Conservation (phyloP, 768 basidiomycete genomes). For the Calocera cornea region DNA sequence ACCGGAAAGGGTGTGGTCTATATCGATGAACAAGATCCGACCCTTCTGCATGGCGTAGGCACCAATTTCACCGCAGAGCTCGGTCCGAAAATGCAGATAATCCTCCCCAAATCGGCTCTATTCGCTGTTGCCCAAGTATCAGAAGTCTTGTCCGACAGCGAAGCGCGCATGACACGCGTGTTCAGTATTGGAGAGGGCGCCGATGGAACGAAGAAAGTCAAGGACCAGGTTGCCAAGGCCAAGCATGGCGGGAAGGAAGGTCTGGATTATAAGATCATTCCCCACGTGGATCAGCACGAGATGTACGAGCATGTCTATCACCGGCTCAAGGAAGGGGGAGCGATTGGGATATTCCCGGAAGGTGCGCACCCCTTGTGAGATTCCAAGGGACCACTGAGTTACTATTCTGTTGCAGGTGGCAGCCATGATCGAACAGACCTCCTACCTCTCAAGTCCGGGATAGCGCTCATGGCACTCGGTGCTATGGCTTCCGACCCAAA, state of each 20-base stretch:
- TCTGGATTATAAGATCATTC: slow-evolving; percentile 66
- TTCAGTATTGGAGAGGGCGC: slow-evolving; percentile 64
- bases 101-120: slow-evolving; percentile 68
- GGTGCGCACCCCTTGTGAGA: too few relatives aligned
- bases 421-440: slow-evolving; percentile 96
- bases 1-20: slow-evolving; percentile 58
- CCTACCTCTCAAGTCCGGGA: slow-evolving; percentile 95
- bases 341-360: slow-evolving; percentile 97
- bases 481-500: slow-evolving; percentile 87
- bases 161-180: slow-evolving; percentile 71
- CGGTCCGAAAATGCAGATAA: slow-evolving; percentile 64
- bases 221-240: slow-evolving; percentile 52
- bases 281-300: slow-evolving; percentile 82
- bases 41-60: slow-evolving; percentile 64
- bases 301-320: slow-evolving; percentile 93
- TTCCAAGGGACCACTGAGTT: too few relatives aligned
- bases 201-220: slow-evolving; percentile 51
- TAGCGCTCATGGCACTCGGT: slow-evolving; percentile 94
- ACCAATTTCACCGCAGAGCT: slow-evolving; percentile 69
- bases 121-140: slow-evolving; percentile 70
- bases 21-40: slow-evolving; percentile 63
- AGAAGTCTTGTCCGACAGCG: slow-evolving; percentile 78
- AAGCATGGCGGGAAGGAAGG: slow-evolving; percentile 45
- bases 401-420: slow-evolving; percentile 61
- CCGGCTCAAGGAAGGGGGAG: slow-evolving; percentile 67